Base-by-base conservation (phyloP, 768 basidiomycete species). In the Lentinus tigrinus region DNA sequence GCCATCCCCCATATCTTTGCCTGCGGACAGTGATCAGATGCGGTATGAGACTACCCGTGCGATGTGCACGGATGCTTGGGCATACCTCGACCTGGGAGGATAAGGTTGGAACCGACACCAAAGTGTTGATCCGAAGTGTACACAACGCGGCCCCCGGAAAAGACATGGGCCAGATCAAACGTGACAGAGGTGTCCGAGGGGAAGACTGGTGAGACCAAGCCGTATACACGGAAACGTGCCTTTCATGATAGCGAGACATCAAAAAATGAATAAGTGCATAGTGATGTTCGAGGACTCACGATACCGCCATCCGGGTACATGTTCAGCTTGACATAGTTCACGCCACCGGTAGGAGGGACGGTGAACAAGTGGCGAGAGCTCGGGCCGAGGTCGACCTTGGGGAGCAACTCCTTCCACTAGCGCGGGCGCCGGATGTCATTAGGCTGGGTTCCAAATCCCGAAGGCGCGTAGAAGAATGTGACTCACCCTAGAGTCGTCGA, bases 271-370 rank as follows among this genome's bases (percentile, higher is more conserved):
- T 14, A 28, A 23, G 23, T 10, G 13, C 17, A 23, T 7, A 19
- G 37, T 37, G 28, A 10, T 31, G 21, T 6, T 31, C 31, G 11
- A 27, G 17, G 42, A 77, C 88, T 75, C 68, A 94, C 95, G 69
- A 98, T 94, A 3, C 97, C 97, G 39, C 97, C 97, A 67, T 99
- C 97, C 3, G 97, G 97, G 74, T 94, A 93, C 84, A 96, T 95
- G 64, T 89, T 87, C 23, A 99, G 84, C 73, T 92, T 97, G 57
- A 99, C 86, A 71, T 89, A 90, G 61, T 88, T 95, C 56, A 81
- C 78, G 13, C 73, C 68, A 2, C 69, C 55, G 0, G 83, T 82
- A 13, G 77, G 69, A 16, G 84, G 69, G 40, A 95, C 79, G 58
- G 82, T 82, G 80, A 98, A 98, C 34, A 98, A 78, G 71, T 99